Evolutionary conservation across 805 yeast genomes (phyloP).

Genomic region (Kodamaea kaohsiungensis): DNA sequence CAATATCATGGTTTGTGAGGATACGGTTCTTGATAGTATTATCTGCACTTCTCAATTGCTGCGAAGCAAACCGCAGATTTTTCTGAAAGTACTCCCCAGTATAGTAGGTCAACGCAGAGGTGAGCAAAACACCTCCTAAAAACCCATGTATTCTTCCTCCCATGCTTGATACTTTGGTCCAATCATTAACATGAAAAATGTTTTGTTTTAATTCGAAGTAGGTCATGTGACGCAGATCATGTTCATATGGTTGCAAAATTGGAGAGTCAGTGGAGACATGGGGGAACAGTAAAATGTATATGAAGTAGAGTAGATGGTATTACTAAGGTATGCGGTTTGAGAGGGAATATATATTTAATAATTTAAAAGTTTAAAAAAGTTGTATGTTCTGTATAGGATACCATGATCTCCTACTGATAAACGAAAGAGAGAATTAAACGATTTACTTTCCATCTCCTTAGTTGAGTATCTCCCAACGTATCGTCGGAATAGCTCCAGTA

Average conservation of each 20-base stretch:
- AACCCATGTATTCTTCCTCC: slow-evolving; percentile 45
- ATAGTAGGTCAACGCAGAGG: slow-evolving; percentile 62
- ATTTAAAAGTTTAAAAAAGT: too few relatives aligned
- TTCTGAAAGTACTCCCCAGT: slow-evolving; percentile 57
- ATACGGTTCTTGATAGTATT: slow-evolving; percentile 55
- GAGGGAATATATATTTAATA: too few relatives aligned
- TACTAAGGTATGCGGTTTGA: too few relatives aligned
- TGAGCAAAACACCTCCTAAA: slow-evolving; percentile 55
- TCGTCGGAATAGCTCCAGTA: too few relatives aligned
- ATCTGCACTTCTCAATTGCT: slow-evolving; percentile 49
- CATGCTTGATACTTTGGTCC: slow-evolving; percentile 4
- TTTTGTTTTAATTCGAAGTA: neutral
- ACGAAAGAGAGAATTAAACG: too few relatives aligned
- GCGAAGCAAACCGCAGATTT: slow-evolving; percentile 48
- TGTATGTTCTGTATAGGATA: too few relatives aligned
- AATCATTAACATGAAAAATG: neutral
- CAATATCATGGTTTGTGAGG: slow-evolving; percentile 47
- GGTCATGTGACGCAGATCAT: neutral
- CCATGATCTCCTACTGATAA: too few relatives aligned
- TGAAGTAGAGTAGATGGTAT: too few relatives aligned
- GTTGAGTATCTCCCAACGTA: too few relatives aligned
- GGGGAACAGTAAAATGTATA: too few relatives aligned
- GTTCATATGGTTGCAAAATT: neutral
- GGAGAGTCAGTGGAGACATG: too few relatives aligned
- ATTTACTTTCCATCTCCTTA: too few relatives aligned